Evolutionary conservation across 2,329 filamentous ascomycete species (phyloP).

Genomic region (Aureobasidium sp.): DNA sequence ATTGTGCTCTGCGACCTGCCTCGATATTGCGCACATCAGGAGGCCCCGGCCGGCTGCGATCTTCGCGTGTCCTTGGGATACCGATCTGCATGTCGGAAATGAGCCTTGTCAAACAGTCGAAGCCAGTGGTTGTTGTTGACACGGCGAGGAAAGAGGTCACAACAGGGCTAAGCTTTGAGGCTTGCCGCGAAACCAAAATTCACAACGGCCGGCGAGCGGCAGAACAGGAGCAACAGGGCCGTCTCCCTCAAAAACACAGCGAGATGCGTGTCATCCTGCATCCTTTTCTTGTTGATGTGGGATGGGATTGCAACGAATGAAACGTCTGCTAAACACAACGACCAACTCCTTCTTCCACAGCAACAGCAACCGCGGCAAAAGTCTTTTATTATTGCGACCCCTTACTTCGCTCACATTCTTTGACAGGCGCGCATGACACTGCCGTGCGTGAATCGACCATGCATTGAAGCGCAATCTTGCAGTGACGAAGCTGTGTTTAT

Average conservation of each 20-base stretch:
- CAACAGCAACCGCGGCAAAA: conserved; percentile 4
- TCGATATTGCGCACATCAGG: neutral
- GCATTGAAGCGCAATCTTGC: conserved; percentile 1
- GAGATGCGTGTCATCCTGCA: conserved; percentile 9
- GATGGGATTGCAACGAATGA: conserved; percentile 9
- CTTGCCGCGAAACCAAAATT: conserved; percentile 1
- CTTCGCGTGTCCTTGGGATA: neutral
- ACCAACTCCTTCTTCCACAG: conserved; percentile 1
- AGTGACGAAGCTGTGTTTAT: conserved; percentile 5
- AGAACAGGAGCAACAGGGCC: conserved; percentile 3
- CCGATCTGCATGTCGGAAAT: conserved; percentile 14
- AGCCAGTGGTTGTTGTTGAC: conserved; percentile 12
- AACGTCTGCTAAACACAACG: conserved; percentile 10
- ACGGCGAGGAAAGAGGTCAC: neutral
- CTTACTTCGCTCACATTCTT: conserved; percentile 6
- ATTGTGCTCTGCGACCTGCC: conserved; percentile 9
- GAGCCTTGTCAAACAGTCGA: conserved; percentile 10
- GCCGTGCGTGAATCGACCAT: conserved; percentile 6
- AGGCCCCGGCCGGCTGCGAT: neutral
- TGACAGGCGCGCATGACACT: conserved; percentile 7
- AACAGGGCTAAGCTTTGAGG: conserved; percentile 4
- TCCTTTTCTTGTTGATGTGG: neutral
- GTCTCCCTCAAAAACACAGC: neutral
- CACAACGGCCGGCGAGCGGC: neutral
- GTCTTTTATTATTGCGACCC: conserved; percentile 3